These are phyloP conservation scores for Endogone sp. DNA, from an alignment of 192 early-diverging fungal species.

Conservation along the genomic window DNA sequence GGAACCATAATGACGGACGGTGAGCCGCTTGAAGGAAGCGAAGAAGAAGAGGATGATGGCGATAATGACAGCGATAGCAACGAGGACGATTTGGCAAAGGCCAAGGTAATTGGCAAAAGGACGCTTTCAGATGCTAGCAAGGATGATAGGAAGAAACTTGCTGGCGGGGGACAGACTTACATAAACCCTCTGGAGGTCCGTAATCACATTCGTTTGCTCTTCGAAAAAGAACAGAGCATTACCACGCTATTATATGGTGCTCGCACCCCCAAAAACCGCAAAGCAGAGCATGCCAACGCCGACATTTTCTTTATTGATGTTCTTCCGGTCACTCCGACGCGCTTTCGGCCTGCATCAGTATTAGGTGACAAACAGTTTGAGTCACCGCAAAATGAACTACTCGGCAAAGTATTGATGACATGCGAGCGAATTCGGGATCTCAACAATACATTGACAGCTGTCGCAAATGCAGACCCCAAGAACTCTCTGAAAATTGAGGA, in stretches of 20 bases:
- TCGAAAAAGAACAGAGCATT: slow-evolving; percentile 70
- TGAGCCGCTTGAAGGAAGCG: slow-evolving; percentile 13
- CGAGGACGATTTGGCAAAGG: too few relatives aligned
- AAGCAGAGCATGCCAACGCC: slow-evolving; percentile 43
- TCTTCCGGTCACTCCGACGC: slow-evolving; percentile 86
- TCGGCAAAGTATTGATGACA: slow-evolving; percentile 80
- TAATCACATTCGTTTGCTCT: slow-evolving; percentile 72
- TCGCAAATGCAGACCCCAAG: slow-evolving; percentile 9
- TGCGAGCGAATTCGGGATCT: slow-evolving; percentile 65
- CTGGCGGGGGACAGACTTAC: slow-evolving; percentile 32
- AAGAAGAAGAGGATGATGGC: slow-evolving; percentile 25
- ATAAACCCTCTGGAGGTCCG: slow-evolving; percentile 79
- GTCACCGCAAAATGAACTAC: slow-evolving; percentile 91
- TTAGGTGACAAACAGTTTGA: slow-evolving; percentile 89
- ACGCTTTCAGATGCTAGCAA: slow-evolving; percentile 20
- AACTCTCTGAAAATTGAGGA: slow-evolving; percentile 14
- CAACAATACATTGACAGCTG: slow-evolving; percentile 27
- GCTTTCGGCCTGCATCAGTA: slow-evolving; percentile 90
- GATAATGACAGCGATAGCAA: slow-evolving; percentile 27
- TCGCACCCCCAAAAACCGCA: slow-evolving; percentile 42
- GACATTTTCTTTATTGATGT: slow-evolving; percentile 94
- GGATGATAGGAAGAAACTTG: slow-evolving; percentile 31
- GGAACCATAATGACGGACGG: slow-evolving; percentile 19
- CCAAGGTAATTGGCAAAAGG: too few relatives aligned
- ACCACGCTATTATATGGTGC: slow-evolving; percentile 80